Percentiles rank a stretch among this genome's conserved stretches.
These are phyloP conservation scores for Rhipidocladum racemiflorum DNA, from an alignment of 176 grass and related monocot species.

Conservation along the genomic window DNA sequence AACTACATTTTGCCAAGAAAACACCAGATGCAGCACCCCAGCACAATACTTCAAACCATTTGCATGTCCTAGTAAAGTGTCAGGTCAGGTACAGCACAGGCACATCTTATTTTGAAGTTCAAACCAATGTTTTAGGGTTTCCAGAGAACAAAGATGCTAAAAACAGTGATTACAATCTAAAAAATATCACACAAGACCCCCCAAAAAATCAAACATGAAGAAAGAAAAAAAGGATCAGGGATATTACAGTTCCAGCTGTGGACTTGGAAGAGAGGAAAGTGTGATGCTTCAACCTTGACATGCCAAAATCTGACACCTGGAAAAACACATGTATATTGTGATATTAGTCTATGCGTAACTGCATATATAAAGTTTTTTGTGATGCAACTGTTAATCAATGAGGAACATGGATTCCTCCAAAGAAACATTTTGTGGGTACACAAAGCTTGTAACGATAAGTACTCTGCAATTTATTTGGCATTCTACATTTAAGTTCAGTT, in stretches of 20 bases:
- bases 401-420: slow-evolving; percentile 18
- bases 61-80: not conserved
- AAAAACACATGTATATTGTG: slow-evolving; percentile 20
- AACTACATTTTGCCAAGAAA: not conserved
- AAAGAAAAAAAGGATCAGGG: slow-evolving; percentile 21
- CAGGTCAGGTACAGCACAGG: slow-evolving; percentile 1
- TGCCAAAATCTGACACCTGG: slow-evolving; percentile 98
- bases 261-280: slow-evolving; percentile 96
- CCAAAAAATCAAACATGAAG: not conserved
- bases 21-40: not conserved
- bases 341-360: not conserved
- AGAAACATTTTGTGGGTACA: not conserved
- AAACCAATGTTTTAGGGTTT: not conserved
- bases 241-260: slow-evolving; percentile 91
- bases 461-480: not conserved
- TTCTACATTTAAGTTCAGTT: not conserved
- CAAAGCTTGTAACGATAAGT: not conserved
- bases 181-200: not conserved
- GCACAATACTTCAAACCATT: not conserved
- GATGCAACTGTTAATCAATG: not conserved
- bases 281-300: slow-evolving; percentile 98
- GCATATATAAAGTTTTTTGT: slow-evolving; percentile 7
- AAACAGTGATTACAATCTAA: not conserved
- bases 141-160: not conserved
- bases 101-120: not conserved